Percentiles rank a stretch among this genome's conserved stretches.
Evolutionary conservation across 2,329 filamentous ascomycete genomes (phyloP).

Genomic region (Trichoderma sp.): DNA sequence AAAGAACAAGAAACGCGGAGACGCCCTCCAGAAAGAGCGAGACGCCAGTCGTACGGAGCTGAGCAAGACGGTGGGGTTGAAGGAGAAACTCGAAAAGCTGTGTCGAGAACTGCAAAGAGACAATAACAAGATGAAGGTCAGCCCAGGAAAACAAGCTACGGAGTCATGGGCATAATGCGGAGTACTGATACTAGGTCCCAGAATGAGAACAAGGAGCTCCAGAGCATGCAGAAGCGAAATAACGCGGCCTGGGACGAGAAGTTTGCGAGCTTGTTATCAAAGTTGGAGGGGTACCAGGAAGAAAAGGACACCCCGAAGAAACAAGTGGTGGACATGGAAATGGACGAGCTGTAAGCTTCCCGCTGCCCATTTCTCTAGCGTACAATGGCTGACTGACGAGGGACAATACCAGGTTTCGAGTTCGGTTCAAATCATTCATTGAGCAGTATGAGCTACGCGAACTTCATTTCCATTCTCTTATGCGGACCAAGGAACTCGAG

Average conservation of each 20-base stretch:
- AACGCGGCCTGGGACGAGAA: constrained; percentile 81
- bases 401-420: constrained; percentile 63
- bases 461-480: constrained; percentile 84
- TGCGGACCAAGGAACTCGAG: constrained; percentile 93
- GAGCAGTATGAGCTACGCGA: constrained; percentile 97
- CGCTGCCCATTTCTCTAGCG: neutral
- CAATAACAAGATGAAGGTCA: constrained; percentile 96
- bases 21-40: constrained; percentile 94
- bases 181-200: constrained; percentile 37
- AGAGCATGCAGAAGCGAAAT: constrained; percentile 80
- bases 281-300: constrained; percentile 84
- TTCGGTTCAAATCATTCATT: constrained; percentile 88
- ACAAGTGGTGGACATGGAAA: constrained; percentile 77
- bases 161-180: neutral
- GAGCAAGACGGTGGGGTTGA: constrained; percentile 84
- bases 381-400: neutral
- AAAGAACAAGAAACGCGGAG: constrained; percentile 93
- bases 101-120: constrained; percentile 92
- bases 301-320: constrained; percentile 80
- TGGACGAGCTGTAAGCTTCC: constrained; percentile 76
- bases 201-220: constrained; percentile 90
- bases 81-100: constrained; percentile 95
- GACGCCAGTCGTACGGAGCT: constrained; percentile 84
- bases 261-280: constrained; percentile 73
- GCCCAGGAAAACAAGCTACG: neutral